These are phyloP conservation scores for Phialocephala subalpina DNA, from an alignment of 2,329 filamentous ascomycete species.

Conservation along the genomic window DNA sequence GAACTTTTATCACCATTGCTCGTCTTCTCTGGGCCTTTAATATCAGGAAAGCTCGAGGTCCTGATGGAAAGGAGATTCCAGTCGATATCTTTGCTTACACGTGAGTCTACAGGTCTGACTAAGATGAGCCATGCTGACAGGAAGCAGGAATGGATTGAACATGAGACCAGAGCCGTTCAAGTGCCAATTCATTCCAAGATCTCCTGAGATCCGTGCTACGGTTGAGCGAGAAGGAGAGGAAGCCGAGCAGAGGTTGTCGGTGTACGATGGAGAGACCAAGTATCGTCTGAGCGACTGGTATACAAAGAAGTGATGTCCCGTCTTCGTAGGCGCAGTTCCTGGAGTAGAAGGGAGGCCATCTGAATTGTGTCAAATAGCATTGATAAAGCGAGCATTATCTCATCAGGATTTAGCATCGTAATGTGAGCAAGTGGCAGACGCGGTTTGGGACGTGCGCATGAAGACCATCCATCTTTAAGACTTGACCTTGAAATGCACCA, in stretches of 20 bases:
- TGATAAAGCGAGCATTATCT: not conserved
- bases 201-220: slow-evolving; percentile 30
- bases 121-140: slow-evolving; percentile 11
- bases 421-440: no score
- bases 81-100: slow-evolving; percentile 36
- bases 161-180: slow-evolving; percentile 44
- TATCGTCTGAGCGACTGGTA: slow-evolving; percentile 31
- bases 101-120: slow-evolving; percentile 32
- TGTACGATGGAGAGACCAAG: slow-evolving; percentile 35
- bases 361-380: not conserved
- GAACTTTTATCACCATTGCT: slow-evolving; percentile 30
- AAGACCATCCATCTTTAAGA: no score
- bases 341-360: no score
- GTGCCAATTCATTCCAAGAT: slow-evolving; percentile 42
- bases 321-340: no score
- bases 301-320: not conserved
- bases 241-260: slow-evolving; percentile 25
- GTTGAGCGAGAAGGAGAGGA: slow-evolving; percentile 33
- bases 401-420: no score
- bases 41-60: slow-evolving; percentile 27
- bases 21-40: slow-evolving; percentile 33
- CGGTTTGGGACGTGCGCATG: no score
- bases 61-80: slow-evolving; percentile 36
- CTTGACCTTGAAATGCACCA: no score
- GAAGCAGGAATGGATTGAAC: slow-evolving; percentile 32